Evolutionary conservation across 371 early-diverging fungal genomes (phyloP).

Genomic region (Zopfochytrium polystomum): DNA sequence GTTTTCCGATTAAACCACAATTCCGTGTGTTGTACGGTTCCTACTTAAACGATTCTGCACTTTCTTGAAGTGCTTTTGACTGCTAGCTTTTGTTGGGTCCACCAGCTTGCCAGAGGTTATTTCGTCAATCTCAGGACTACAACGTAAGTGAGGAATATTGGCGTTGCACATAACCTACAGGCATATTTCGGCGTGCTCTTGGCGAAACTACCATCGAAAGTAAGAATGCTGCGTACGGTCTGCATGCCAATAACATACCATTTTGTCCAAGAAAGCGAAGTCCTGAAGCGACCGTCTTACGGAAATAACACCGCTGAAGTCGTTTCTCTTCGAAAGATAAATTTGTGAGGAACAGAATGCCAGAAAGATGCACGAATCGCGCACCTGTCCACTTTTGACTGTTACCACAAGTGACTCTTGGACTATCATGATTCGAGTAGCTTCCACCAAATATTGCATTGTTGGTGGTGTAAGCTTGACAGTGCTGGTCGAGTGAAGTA

Average conservation of each 20-base stretch:
- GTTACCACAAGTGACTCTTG: neutral
- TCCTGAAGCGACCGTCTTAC: too few relatives aligned
- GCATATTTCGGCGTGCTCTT: too few relatives aligned
- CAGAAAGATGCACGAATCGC: neutral
- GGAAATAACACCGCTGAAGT: too few relatives aligned
- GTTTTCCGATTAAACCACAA: neutral
- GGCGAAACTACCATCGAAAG: too few relatives aligned
- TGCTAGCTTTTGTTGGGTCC: neutral
- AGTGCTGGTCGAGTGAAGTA: constrained; percentile 3
- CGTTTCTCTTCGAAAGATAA: too few relatives aligned
- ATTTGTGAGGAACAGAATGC: too few relatives aligned
- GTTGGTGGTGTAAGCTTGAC: neutral
- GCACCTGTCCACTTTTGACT: neutral
- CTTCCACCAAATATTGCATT: neutral
- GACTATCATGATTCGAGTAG: constrained; percentile 3
- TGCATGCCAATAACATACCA: too few relatives aligned
- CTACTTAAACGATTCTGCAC: constrained; percentile 25
- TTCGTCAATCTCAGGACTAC: constrained; percentile 18
- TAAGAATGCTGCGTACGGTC: too few relatives aligned
- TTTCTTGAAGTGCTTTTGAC: constrained; percentile 3
- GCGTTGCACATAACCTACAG: too few relatives aligned
- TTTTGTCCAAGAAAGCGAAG: too few relatives aligned
- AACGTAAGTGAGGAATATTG: too few relatives aligned
- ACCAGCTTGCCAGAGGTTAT: neutral
- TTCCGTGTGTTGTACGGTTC: neutral